These are phyloP conservation scores for Santalum album DNA, from an alignment of 164 flowering plant genomes.

Conservation along the genomic window DNA sequence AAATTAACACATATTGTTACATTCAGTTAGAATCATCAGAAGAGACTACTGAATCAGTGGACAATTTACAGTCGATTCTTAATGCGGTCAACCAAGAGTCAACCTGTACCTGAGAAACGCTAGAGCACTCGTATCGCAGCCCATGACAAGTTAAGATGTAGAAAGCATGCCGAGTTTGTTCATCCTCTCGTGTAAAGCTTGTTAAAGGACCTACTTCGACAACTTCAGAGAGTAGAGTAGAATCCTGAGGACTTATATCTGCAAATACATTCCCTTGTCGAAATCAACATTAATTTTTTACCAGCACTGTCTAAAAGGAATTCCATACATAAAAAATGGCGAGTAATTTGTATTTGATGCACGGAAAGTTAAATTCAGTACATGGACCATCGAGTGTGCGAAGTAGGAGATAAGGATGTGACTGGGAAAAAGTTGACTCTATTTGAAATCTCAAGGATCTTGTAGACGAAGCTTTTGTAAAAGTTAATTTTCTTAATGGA, in stretches of 20 bases:
- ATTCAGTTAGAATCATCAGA: conserved; percentile 12
- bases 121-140: conserved; percentile 74
- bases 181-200: conserved; percentile 50
- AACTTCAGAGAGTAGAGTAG: conserved; percentile 68
- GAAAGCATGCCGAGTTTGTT: conserved; percentile 46
- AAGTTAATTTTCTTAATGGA: too few species aligned
- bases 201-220: conserved; percentile 70
- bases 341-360: too few species aligned
- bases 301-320: too few species aligned
- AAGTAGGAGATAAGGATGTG: too few species aligned
- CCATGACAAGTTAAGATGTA: conserved; percentile 74
- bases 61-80: conserved; percentile 31
- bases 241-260: conserved; percentile 92
- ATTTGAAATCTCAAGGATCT: too few species aligned
- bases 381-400: too few species aligned
- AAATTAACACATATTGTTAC: not conserved
- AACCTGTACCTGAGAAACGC: conserved; percentile 64
- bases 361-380: too few species aligned
- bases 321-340: too few species aligned
- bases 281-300: too few species aligned
- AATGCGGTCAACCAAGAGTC: conserved; percentile 61
- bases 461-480: too few species aligned
- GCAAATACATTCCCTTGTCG: conserved; percentile 13
- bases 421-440: too few species aligned
- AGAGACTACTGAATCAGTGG: conserved; percentile 9